Evolutionary conservation across 495 filamentous ascomycete species (phyloP), one percentile per base, ranked within the genome.

Genomic region (Tetracladium setigerum): DNA sequence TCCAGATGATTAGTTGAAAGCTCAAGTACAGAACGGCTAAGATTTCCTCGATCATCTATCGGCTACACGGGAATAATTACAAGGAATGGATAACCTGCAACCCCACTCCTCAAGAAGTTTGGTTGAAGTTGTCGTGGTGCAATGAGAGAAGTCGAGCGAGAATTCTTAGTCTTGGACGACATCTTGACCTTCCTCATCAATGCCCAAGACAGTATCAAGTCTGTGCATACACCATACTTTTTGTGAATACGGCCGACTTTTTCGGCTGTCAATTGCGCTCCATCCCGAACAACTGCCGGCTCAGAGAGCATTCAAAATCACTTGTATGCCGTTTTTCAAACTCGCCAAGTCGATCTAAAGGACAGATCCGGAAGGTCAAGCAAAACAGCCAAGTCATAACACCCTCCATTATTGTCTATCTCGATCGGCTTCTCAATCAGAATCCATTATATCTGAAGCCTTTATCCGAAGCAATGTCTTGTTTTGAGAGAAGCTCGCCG

Each of bases 111-210:
- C 72, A 4, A 68, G 67, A 0, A 53, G 61, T 15, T 58, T 72
- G 6, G 82, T 81, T 56, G 50, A 69, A 10, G 59, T 76, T n/a
- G 74, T 73, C 1, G 84, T 76, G 38, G 69, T 86, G 37, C 3
- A 27, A 27, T 7, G 7, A 27, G 22, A 27, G 22, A 27, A 27
- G 22, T 7, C 36, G 22, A 27, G 22, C 3, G 22, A 27, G 22
- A 27, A 7, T 72, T 87, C 36, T 64, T 89, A 8, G 82, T 83
- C n/a, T 95, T 86, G 62, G 79, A 80, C 8, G 88, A 87, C n/a
- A 73, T 94, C 55, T 95, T 95, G 64, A 95, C 89, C 24, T 95
- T 95, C 66, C 70, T 95, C 44, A 90, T 96, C 30, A 89, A 92
- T 62, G 84, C 83, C 14, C 94, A 61, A 87, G 89, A 4, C 66